phyloP scores from a whole-genome alignment of 2,329 filamentous ascomycete species.

The Arthrobotrys pseudoclavata region DNA sequence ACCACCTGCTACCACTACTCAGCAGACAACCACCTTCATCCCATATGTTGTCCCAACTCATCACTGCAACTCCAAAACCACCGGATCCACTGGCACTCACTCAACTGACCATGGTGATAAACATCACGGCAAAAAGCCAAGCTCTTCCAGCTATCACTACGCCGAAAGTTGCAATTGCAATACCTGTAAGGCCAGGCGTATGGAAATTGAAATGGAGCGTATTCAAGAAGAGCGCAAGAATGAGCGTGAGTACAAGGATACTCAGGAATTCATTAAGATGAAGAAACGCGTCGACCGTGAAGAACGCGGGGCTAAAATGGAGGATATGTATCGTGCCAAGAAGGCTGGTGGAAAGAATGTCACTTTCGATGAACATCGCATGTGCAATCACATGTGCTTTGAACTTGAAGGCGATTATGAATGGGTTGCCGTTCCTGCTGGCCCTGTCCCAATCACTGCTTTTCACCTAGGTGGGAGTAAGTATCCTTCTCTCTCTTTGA shows the following conservation, averaged over 20 bases:
- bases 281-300: conserved; percentile 49
- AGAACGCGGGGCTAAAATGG: conserved; percentile 30
- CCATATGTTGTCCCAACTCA: conserved; percentile 38
- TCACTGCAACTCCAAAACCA: conserved; percentile 24
- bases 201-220: conserved; percentile 49
- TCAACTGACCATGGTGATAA: conserved; percentile 19
- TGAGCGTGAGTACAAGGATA: conserved; percentile 48
- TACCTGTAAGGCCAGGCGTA: conserved; percentile 51
- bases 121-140: conserved; percentile 17
- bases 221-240: conserved; percentile 45
- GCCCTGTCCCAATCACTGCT: conserved; percentile 20
- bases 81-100: not conserved
- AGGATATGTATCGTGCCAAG: conserved; percentile 39
- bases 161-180: conserved; percentile 34
- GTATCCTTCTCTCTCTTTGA: not conserved
- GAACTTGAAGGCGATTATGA: conserved; percentile 26
- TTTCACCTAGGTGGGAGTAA: conserved; percentile 45
- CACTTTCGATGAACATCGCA: conserved; percentile 1
- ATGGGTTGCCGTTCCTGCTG: conserved; percentile 26
- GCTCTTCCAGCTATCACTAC: conserved; percentile 40
- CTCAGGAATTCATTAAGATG: conserved; percentile 43
- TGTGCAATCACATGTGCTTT: not conserved
- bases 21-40: conserved; percentile 51
- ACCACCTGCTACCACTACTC: conserved; percentile 4
- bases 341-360: conserved; percentile 16